These are phyloP conservation scores for Yamadazyma sp. DNA, from an alignment of 805 yeast species.

Conservation along the genomic window DNA sequence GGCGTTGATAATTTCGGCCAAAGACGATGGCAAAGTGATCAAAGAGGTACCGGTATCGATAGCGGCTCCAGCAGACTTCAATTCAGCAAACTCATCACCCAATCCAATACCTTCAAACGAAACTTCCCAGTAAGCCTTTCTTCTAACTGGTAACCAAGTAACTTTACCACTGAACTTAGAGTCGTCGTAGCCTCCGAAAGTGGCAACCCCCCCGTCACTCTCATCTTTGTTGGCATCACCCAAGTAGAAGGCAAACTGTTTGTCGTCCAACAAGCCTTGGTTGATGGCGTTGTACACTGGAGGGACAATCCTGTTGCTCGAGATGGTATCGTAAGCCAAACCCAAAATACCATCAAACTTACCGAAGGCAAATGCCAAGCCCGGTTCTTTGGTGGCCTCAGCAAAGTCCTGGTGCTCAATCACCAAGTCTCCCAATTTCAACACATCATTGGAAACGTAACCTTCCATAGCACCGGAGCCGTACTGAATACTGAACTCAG, in stretches of 20 bases:
- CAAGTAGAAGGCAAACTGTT: conserved; percentile 86
- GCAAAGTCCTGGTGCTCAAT: conserved; percentile 93
- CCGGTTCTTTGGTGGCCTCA: conserved; percentile 97
- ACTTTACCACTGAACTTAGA: conserved; percentile 76
- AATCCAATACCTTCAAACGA: conserved; percentile 85
- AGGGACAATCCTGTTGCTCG: conserved; percentile 87
- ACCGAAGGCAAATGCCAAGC: conserved; percentile 97
- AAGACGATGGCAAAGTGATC: conserved; percentile 89
- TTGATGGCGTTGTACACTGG: conserved; percentile 89
- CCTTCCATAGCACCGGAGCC: conserved; percentile 95
- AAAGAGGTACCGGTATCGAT: conserved; percentile 98
- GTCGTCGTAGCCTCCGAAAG: conserved; percentile 92
- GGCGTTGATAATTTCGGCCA: conserved; percentile 92
- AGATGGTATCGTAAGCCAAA: conserved; percentile 86
- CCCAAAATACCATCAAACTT: conserved; percentile 98
- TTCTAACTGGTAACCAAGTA: conserved; percentile 95
- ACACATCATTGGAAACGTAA: conserved; percentile 81
- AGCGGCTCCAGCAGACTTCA: conserved; percentile 88
- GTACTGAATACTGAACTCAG: conserved; percentile 80
- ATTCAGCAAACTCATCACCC: conserved; percentile 87
- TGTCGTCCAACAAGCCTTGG: conserved; percentile 77
- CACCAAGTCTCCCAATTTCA: conserved; percentile 77
- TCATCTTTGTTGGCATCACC: conserved; percentile 72
- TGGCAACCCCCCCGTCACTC: conserved; percentile 83
- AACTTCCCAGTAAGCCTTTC: conserved; percentile 99